These are phyloP conservation scores for Parathielavia hyrcaniae DNA, from an alignment of 495 filamentous ascomycete genomes.

Conservation along the genomic window DNA sequence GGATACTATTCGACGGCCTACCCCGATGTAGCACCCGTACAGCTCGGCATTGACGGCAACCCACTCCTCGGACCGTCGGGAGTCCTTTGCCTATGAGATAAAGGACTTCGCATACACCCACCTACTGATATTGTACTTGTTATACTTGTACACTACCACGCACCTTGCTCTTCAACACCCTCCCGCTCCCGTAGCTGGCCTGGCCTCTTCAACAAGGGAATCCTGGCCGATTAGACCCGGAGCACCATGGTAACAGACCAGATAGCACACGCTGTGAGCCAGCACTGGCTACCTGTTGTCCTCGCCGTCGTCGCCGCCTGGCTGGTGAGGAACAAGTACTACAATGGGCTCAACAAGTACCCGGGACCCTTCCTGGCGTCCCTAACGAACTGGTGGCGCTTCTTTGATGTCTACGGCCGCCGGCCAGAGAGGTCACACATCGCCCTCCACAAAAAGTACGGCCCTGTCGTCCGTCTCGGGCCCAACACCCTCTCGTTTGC, in stretches of 20 bases:
- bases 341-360: conserved; percentile 56
- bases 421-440: conserved; percentile 61
- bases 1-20: conserved; percentile 12
- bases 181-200: conserved; percentile 1
- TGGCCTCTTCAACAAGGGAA: conserved; percentile 16
- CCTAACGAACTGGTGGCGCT: conserved; percentile 64
- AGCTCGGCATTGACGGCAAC: conserved; percentile 17
- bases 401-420: conserved; percentile 56
- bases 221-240: not conserved
- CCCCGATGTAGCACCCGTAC: conserved; percentile 10
- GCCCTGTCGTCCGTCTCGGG: conserved; percentile 63
- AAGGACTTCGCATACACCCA: conserved; percentile 10
- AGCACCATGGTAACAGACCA: conserved; percentile 26
- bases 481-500: conserved; percentile 62
- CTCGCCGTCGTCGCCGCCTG: conserved; percentile 34
- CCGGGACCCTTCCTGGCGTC: conserved; percentile 63
- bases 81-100: conserved; percentile 5
- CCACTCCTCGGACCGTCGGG: conserved; percentile 1
- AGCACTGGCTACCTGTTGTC: conserved; percentile 46
- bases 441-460: conserved; percentile 61
- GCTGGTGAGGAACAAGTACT: conserved; percentile 52
- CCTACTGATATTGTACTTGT: not conserved
- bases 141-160: too few relatives aligned
- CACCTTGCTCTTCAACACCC: conserved; percentile 6
- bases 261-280: conserved; percentile 30